Evolutionary conservation across 306 rosid species (phyloP).

Genomic region (Boehmeria nivea): DNA sequence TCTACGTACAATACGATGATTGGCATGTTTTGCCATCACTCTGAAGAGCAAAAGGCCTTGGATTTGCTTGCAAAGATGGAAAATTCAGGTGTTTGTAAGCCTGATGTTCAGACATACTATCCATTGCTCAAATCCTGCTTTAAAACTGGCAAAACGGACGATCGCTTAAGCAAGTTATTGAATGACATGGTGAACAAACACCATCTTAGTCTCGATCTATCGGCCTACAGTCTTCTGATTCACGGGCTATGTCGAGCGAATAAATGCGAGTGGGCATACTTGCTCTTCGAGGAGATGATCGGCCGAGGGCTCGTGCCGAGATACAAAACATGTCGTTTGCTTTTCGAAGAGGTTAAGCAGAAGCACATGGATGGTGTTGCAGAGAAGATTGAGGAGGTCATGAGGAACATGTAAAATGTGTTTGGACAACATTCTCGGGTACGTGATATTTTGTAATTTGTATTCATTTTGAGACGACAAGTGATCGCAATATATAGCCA

Average conservation of each 20-base stretch:
- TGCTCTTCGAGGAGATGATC: slow-evolving; percentile 69
- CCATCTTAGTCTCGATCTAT: slow-evolving; percentile 69
- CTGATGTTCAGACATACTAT: slow-evolving; percentile 72
- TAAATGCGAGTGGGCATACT: slow-evolving; percentile 59
- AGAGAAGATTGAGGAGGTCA: slow-evolving; percentile 58
- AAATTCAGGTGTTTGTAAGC: slow-evolving; percentile 55
- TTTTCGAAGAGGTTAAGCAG: slow-evolving; percentile 55
- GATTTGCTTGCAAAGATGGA: slow-evolving; percentile 51
- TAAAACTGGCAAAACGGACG: slow-evolving; percentile 40
- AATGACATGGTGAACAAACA: slow-evolving; percentile 61
- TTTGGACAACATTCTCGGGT: neutral
- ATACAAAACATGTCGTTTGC: slow-evolving; percentile 60
- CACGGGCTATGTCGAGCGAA: slow-evolving; percentile 74
- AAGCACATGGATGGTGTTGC: slow-evolving; percentile 58
- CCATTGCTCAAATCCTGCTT: slow-evolving; percentile 78
- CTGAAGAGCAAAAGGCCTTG: slow-evolving; percentile 49
- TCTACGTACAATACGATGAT: slow-evolving; percentile 80
- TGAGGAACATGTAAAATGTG: slow-evolving; percentile 46
- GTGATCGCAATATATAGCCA: no score
- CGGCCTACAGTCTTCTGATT: slow-evolving; percentile 64
- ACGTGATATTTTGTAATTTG: neutral
- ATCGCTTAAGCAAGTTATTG: slow-evolving; percentile 42
- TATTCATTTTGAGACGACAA: neutral
- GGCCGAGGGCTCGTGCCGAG: slow-evolving; percentile 59
- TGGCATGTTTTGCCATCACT: slow-evolving; percentile 62